Evolutionary conservation across 176 grass and related monocot species (phyloP).

Genomic region (Eragrostis nindensis): DNA sequence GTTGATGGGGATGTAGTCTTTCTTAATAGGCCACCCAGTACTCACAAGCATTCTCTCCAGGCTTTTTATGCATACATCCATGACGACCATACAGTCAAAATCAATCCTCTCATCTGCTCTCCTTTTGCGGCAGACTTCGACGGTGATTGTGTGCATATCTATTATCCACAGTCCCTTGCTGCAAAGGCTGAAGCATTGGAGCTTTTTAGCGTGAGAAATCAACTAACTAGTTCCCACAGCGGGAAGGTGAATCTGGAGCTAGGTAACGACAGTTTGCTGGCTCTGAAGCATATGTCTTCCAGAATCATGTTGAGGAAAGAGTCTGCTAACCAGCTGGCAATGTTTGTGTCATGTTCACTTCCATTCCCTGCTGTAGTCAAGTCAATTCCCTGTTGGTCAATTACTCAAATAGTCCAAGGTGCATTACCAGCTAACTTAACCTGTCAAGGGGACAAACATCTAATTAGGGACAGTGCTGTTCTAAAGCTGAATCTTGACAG

Average conservation of each 20-base stretch:
- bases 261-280: slow-evolving; percentile 69
- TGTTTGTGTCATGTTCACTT: slow-evolving; percentile 60
- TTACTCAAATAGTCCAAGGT: slow-evolving; percentile 74
- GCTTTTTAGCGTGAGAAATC: slow-evolving; percentile 86
- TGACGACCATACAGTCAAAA: slow-evolving; percentile 91
- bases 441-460: slow-evolving; percentile 55
- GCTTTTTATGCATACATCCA: slow-evolving; percentile 88
- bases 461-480: slow-evolving; percentile 55
- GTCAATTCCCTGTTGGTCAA: slow-evolving; percentile 53
- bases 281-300: slow-evolving; percentile 66
- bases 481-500: slow-evolving; percentile 63
- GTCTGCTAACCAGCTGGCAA: slow-evolving; percentile 71
- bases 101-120: slow-evolving; percentile 86
- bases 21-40: slow-evolving; percentile 90
- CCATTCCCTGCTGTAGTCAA: slow-evolving; percentile 68
- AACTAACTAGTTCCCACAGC: slow-evolving; percentile 72
- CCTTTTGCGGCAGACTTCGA: slow-evolving; percentile 90
- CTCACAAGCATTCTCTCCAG: slow-evolving; percentile 93
- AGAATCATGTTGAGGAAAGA: slow-evolving; percentile 51
- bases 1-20: slow-evolving; percentile 93
- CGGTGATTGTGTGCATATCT: slow-evolving; percentile 91
- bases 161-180: slow-evolving; percentile 88
- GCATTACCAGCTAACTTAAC: slow-evolving; percentile 60
- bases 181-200: slow-evolving; percentile 94
- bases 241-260: slow-evolving; percentile 82